Evolutionary conservation across 2,329 filamentous ascomycete genomes (phyloP), one percentile per base, ranked within the genome.

Genomic region (Coniosporium tulheliwenetii): DNA sequence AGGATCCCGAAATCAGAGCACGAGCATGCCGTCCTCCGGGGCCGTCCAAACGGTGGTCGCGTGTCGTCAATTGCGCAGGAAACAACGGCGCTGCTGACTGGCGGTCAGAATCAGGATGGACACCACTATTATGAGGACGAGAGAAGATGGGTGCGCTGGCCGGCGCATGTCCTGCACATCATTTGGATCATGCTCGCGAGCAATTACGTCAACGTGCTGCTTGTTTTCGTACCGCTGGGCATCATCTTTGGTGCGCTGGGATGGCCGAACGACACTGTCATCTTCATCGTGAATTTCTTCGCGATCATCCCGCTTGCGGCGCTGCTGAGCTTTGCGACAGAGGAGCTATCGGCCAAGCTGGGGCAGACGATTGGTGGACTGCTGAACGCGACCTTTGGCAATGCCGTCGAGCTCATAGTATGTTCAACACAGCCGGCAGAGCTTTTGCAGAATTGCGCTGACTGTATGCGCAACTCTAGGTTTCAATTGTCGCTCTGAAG

Each of bases 401-500:
- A 85, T 60, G 81, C 80, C 10, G 81, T 87, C 39, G 82, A 87
- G 57, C 61, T 87, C 47, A 85, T 85, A 63, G 81, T 81, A 59
- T 47, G 70, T 48, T 54, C 29, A 37, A 37, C 10, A 37, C 19
- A 15, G 10, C 13, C 5, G 4, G 36, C 36, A 5, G 36, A 5
- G 12, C 10, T 15, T 12, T 14, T 33, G 32, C 32, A 29, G 10
- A 30, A 12, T 29, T 7, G 15, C 10, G 19, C 29, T 39, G 19
- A 39, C 37, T 2, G n/a, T 26, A 33, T 8, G 8, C 10, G 29
- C 29, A 26, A 10, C 16, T 39, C 8, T 55, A 89, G 83, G 84
- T 93, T 56, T 93, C 85, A 58, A 89, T 96, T 50, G 81, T 96
- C 47, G 91, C 91, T 13, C 72, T 98, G 37, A 76, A 70, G 48